Base-by-base conservation (phyloP, 768 basidiomycete species). In the Lanmaoa rubissima region DNA sequence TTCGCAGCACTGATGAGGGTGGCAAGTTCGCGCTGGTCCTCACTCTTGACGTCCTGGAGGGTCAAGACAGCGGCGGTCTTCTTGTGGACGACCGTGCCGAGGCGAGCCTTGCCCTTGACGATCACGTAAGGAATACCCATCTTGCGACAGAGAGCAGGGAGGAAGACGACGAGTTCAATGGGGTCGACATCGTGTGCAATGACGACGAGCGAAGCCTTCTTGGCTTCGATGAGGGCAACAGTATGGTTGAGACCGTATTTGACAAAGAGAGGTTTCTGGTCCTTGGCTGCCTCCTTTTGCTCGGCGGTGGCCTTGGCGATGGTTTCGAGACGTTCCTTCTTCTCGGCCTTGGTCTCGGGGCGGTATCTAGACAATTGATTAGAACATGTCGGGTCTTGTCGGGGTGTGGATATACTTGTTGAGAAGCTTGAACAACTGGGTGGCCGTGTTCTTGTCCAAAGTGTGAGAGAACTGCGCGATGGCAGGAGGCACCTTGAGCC, bases 61-160 rank as follows among this genome's bases (percentile, higher is more conserved):
- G 91, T 88, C 53, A 97, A 77, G 51, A 95, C 89, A 51, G 95
- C 88, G 45, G 94, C 87, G 50, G 94, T 98, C 86, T 98, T 98
- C 87, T 97, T 97, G 84, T 97, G 92, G 40, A 95, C 93, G 60
- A 98, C 94, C 8, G 95, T 93, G 65, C 96, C 96, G 69, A 98
- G 92, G 73, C 96, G 92, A 54, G 96, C 93, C 79, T 98, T 98
- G 78, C 91, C 90, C 81, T 98, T 98, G 66, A 96, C 94, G 63
- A 99, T 97, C 62, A 94, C 92, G 78, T 98, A 98, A 40, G 95
- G 95, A 35, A 98, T 90, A 74, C 95, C 95, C 95, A 98, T 98
- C 87, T 98, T 98, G 76, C 94, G 88, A 81, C 96, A 98, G 58
- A 98, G 87, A 53, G 96, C 94, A 54, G 96, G 96, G 58, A 98